Percentiles rank a stretch among this genome's conserved stretches.
phyloP scores from a whole-genome alignment of 177 flowering plant species.

The Vitis hybrid region DNA sequence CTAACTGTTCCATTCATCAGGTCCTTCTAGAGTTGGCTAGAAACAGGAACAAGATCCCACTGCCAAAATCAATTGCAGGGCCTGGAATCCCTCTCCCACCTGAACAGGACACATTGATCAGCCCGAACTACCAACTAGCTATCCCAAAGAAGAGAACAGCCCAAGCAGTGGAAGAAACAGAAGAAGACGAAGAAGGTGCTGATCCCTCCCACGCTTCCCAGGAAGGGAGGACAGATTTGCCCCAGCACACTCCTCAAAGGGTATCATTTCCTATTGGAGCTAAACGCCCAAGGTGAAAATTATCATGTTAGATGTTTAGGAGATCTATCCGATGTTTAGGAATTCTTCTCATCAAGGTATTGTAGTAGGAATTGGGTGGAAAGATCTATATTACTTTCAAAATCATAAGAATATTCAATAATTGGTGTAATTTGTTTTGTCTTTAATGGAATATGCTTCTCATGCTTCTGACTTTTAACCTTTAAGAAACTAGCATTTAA shows the following conservation, averaged over 20 bases:
- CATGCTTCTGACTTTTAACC: no score
- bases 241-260: constrained; percentile 51
- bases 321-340: no score
- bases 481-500: no score
- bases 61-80: constrained; percentile 75
- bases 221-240: constrained; percentile 43
- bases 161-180: constrained; percentile 59
- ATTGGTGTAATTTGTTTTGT: no score
- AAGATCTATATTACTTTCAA: no score
- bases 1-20: constrained; percentile 30
- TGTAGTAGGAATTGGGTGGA: no score
- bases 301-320: no score
- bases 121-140: constrained; percentile 81
- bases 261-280: constrained; percentile 71
- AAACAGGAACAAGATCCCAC: constrained; percentile 78
- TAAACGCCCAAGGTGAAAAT: constrained; percentile 42
- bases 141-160: constrained; percentile 52
- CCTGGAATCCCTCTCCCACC: constrained; percentile 76
- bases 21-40: constrained; percentile 79
- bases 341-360: no score
- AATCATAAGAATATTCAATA: no score
- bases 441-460: no score
- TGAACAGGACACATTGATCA: constrained; percentile 61
- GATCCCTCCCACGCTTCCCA: constrained; percentile 50
- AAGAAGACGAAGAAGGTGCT: constrained; percentile 57